These are phyloP conservation scores for Ophiostoma fasciatum DNA, from an alignment of 2,329 filamentous ascomycete species.

Conservation along the genomic window DNA sequence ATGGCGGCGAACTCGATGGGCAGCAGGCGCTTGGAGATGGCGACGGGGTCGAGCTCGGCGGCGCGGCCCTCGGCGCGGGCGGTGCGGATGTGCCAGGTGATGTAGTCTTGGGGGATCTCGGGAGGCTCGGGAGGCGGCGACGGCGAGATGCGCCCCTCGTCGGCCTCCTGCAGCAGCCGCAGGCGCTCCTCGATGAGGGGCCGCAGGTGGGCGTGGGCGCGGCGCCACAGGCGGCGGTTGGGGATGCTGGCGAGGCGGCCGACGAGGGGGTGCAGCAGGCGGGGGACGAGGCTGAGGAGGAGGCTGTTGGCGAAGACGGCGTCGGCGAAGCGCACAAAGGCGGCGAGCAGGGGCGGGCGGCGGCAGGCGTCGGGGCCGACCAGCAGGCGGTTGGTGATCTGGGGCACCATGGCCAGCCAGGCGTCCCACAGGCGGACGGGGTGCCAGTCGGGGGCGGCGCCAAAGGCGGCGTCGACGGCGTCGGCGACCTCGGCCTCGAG, in stretches of 20 bases:
- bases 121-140: slow-evolving; percentile 23
- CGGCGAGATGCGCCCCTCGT: slow-evolving; percentile 41
- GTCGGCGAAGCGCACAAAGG: slow-evolving; percentile 33
- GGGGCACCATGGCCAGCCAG: slow-evolving; percentile 27
- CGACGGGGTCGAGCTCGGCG: slow-evolving; percentile 29
- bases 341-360: slow-evolving; percentile 29
- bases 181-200: slow-evolving; percentile 36
- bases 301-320: slow-evolving; percentile 30
- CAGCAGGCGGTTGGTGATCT: slow-evolving; percentile 28
- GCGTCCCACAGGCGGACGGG: slow-evolving; percentile 29
- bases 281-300: slow-evolving; percentile 30
- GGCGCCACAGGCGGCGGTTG: slow-evolving; percentile 32
- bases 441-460: slow-evolving; percentile 16
- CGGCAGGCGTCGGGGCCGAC: slow-evolving; percentile 24
- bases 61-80: slow-evolving; percentile 28
- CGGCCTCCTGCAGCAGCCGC: slow-evolving; percentile 29
- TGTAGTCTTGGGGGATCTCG: slow-evolving; percentile 37
- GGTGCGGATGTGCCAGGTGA: slow-evolving; percentile 41
- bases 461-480: slow-evolving; percentile 22
- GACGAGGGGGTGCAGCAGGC: slow-evolving; percentile 32
- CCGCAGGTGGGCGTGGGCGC: slow-evolving; percentile 24
- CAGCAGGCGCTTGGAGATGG: slow-evolving; percentile 35
- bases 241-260: slow-evolving; percentile 28
- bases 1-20: slow-evolving; percentile 44
- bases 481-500: slow-evolving; percentile 25